Conservation (phyloP, 257 asterid genomes). For the Solanum chmielewskii region DNA sequence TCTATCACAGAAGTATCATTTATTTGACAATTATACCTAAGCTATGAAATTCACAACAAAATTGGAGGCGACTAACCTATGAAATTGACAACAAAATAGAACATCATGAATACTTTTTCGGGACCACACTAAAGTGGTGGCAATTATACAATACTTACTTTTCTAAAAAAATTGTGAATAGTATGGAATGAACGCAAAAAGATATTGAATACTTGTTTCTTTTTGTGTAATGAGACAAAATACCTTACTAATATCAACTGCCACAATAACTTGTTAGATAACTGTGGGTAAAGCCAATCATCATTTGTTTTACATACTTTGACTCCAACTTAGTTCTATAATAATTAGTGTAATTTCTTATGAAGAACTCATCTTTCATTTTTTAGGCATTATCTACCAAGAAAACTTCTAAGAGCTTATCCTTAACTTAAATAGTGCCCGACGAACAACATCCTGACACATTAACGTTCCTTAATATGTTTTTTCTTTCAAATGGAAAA, state of each 20-base stretch:
- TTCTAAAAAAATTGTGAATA: background rate
- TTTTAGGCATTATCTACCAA: background rate
- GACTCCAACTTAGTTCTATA: background rate
- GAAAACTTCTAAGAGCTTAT: background rate
- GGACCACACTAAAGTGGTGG: no score
- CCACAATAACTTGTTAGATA: background rate
- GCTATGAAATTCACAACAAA: no score
- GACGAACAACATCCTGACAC: background rate
- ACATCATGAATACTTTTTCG: no score
- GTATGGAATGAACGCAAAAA: background rate
- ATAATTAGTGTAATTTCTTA: background rate
- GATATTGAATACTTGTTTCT: background rate
- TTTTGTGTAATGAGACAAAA: background rate
- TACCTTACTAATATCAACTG: background rate
- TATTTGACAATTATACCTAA: no score
- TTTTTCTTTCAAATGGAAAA: no score
- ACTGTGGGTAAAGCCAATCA: background rate
- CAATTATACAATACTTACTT: no score
- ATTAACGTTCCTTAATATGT: no score
- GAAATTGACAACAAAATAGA: no score
- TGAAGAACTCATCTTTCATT: background rate
- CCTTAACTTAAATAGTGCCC: background rate
- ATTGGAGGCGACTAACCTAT: no score
- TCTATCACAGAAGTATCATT: no score
- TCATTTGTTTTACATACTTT: background rate